Base-by-base conservation (phyloP, 1,139 yeast genomes). In the Saccharomyces pastorianus region DNA sequence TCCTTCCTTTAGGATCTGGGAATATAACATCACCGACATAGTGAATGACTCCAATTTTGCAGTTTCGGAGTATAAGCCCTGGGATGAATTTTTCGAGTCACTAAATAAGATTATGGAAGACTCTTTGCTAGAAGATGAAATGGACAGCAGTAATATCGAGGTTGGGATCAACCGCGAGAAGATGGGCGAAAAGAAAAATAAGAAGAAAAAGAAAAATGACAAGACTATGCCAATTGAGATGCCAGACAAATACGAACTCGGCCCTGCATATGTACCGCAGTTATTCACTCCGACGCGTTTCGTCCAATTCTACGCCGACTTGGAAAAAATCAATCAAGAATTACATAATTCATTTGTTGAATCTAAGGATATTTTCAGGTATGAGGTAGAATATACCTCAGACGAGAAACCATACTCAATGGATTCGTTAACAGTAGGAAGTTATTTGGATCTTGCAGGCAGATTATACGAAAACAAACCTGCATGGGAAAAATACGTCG, bases 1-100 rank as follows among this genome's bases (percentile, higher is more conserved):
- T 61, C 91, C 96, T 2, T 88, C 91, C 1, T 67, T 88, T 55
- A 74, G 96, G 58, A 84, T 88, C 1, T 88, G 95, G 93, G 96
- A 88, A 66, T 88, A 88, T 66, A 88, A 88, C 65, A 79, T 80
- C 49, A 79, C 88, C 0, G 84, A 76, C 1, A 64, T 84, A 48
- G 73, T 68, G 6, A 61, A 65, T 5, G 56, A 56, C 13, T 34
- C 38, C 9, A 47, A 53, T 29, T 17, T 51, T 5, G 3, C 53
- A 4, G 20, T 56, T 53, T 38, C 51, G 42, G 59, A 60, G 53
- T 57, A 57, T 49, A 63, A 71, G 46, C 73, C 82, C 7, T 85
- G 90, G 91, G 76, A 74, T 55, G 64, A 66, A 6, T 82, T 84
- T 62, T 83, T 84, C 62, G 61, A 66, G 6, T 77, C 79, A 1